Evolutionary conservation across 1,284 basidiomycete species (phyloP), one percentile per base, ranked within the genome.

Genomic region (Boletellus deceptivus): DNA sequence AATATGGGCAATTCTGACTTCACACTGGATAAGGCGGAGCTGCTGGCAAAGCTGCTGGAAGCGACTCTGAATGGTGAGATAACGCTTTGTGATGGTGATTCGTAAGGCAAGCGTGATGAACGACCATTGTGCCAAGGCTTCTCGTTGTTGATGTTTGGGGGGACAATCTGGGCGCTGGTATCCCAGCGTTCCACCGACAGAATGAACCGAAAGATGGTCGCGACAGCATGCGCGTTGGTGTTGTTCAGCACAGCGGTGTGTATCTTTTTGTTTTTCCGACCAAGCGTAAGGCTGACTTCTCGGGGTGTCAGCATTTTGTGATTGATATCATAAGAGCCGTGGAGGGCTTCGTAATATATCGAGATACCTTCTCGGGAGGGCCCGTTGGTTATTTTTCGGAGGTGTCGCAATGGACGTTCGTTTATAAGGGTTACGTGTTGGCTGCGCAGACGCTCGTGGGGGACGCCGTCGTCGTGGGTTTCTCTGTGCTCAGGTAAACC

Each of bases 391-490:
- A 49, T 49, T 66, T 69, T 41, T 54, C 43, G 0, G 52, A 59
- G 38, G 47, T 59, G 10, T 59, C 67, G 3, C 50, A 63, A 4
- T 49, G 53, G 34, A 68, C 64, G 5, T 68, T 59, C 36, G 16
- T 34, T 4, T 34, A n/a, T 16, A 34, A 34, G 33, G 13, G 13
- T 13, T 34, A 34, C 13, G 54, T 67, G 6, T 69, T 61, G 46
- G 56, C 61, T 27, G 44, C 48, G 2, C 66, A 70, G 41, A 69
- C 67, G 1, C 57, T 69, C 18, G 57, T 68, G 35, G 61, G 65
- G 2, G 67, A 70, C 34, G 67, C 57, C 17, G 66, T 65, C 6
- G 57, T 69, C 16, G 67, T 69, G 29, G 48, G 60, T 59, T 18
- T 36, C 14, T 18, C 5, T 45, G 10, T 24, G 11, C 7, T 24